Evolutionary conservation across 2,329 filamentous ascomycete genomes (phyloP), one percentile per base, ranked within the genome.

Genomic region (Cryphonectria nitschkei): DNA sequence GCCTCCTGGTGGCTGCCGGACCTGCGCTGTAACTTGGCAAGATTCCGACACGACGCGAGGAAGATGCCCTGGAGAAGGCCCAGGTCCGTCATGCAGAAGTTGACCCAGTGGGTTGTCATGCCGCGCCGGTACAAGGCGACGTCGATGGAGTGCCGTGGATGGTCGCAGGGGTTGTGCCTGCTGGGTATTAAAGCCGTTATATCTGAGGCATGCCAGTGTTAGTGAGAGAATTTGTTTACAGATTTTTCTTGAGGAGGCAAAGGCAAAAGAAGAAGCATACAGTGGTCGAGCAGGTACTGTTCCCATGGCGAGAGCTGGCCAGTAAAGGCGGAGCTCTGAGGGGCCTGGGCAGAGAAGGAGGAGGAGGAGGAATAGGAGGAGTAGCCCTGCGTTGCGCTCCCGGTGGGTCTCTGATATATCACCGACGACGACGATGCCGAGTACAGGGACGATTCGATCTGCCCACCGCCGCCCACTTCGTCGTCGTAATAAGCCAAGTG

Each of bases 1-100:
- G 54, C 70, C 7, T 66, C 63, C 16, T 34, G n/a, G 14, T 19
- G 7, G 61, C 37, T 62, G 2, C 61, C 67, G 2, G 43, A n/a
- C 22, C 56, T 56, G 26, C 65, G 58, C 9, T 71, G 52, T 3
- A 39, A 19, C 19, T 58, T 63, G 56, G 56, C 70, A 2, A 69
- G 58, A 29, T 43, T 46, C 4, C 60, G 54, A 7, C 67, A 69
- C 14, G 70, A 66, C 3, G 56, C 62, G 1, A 66, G 29, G 1
- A 69, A 56, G 2, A 69, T 11, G 1, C 67, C 70, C 13, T 71
- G 67, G 8, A 69, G 16, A 11, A 71, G 67, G 1, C 70, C 70
- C 5, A 2, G n/a, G 43, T 71, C 70, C 3, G 67, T 69, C 13
- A 69, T 22, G 46, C 70, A 71, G 26, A 71, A 64, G 43, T 4